Conservation (phyloP, 1,284 basidiomycete species). For the Cronartium ribicola region DNA sequence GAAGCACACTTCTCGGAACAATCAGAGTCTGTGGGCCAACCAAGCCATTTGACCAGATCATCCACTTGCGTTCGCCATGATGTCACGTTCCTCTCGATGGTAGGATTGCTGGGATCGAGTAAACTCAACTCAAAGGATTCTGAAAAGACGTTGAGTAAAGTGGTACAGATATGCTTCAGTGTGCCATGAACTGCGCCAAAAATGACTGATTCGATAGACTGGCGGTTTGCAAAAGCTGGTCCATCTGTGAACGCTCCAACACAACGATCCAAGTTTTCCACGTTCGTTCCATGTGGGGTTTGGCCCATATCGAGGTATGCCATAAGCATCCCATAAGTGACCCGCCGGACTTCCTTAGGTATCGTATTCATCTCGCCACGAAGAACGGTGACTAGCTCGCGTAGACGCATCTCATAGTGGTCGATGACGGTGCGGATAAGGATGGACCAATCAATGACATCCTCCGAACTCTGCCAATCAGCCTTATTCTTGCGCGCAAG, state of each 20-base stretch:
- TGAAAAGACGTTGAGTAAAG: background rate
- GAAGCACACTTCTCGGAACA: background rate
- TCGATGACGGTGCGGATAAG: background rate
- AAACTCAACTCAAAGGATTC: background rate
- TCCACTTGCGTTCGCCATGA: no score
- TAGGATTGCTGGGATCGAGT: background rate
- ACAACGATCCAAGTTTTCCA: background rate
- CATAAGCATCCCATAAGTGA: background rate
- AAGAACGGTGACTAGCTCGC: background rate
- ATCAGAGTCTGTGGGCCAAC: background rate
- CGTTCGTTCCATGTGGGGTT: no score
- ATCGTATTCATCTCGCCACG: background rate
- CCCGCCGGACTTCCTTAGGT: no score
- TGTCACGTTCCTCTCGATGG: no score
- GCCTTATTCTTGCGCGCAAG: conserved; percentile 7
- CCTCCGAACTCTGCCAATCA: background rate
- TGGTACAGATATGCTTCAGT: background rate
- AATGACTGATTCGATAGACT: no score
- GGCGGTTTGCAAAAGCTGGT: no score
- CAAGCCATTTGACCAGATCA: background rate
- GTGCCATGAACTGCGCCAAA: background rate
- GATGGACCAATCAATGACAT: conserved; percentile 1
- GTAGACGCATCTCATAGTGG: background rate
- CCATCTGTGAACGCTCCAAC: background rate
- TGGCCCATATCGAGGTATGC: background rate